Base-by-base conservation (phyloP, 2,329 filamentous ascomycete genomes). In the Epichloe elymi region DNA sequence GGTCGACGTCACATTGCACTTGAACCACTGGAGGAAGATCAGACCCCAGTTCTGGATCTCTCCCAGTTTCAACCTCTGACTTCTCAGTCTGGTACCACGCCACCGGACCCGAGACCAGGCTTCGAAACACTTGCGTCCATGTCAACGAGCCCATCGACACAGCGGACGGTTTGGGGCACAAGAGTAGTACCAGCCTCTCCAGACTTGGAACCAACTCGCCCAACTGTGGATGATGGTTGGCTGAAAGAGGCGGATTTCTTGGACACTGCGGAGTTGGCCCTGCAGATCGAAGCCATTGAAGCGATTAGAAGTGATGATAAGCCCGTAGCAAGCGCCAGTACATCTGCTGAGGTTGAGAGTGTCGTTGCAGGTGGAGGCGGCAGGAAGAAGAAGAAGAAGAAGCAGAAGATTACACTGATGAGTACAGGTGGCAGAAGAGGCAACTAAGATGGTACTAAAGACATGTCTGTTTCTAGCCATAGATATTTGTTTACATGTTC, bases 151-250 rank as follows among this genome's bases (percentile, higher is more conserved):
- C 89, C 90, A 0, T 83, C 80, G 6, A 79, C 81, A 0, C 73
- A 79, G 40, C 82, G 82, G 55, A 97, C 91, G 0, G 88, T 97
- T 0, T 97, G 91, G 91, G 91, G 91, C n/a, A 97, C 91, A 0
- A 75, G 79, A 3, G 80, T 78, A 0, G 70, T 95, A 3, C 71
- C 80, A 0, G 70, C 69, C 1, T 82, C 80, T 3, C 80, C 82
- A 2, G 75, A 78, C 11, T 60, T 80, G 30, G 67, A 67, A 30
- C 63, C 74, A 3, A 54, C 67, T 1, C 53, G 49, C n/a, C 11
- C 59, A 64, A 53, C 54, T 4, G 51, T 49, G 10, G 80, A 89
- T 55, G 90, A 96, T 63, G 91, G 90, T 0, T 96, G 90, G 90
- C 71, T 91, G 15, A 83, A 86, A 59, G 88, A 83, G 2, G 87